Percentiles rank a stretch among this genome's conserved stretches.
These are phyloP conservation scores for Fusarium sambucinum DNA, from an alignment of 2,329 filamentous ascomycete species.

Conservation along the genomic window DNA sequence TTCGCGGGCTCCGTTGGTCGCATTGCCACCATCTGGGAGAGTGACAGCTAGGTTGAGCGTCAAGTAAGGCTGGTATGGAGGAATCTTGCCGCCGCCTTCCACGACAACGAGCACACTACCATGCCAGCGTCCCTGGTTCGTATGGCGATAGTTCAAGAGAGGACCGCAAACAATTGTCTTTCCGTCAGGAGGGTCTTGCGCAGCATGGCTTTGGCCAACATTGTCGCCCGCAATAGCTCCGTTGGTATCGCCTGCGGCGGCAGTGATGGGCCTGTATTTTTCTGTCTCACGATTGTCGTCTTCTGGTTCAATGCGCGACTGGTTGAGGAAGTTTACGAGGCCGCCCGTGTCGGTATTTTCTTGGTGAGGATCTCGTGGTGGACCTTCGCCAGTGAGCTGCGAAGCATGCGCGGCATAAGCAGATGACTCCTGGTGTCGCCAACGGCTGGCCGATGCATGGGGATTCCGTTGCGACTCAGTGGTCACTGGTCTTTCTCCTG, in stretches of 20 bases:
- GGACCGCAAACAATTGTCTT: constrained; percentile 78
- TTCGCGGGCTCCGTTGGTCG: constrained; percentile 54
- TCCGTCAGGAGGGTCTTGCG: constrained; percentile 55
- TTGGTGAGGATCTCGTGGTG: constrained; percentile 50
- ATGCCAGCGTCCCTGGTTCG: constrained; percentile 79
- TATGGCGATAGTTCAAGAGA: constrained; percentile 81
- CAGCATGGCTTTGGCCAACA: constrained; percentile 49
- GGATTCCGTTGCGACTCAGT: constrained; percentile 60
- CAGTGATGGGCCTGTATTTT: constrained; percentile 63
- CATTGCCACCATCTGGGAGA: constrained; percentile 42
- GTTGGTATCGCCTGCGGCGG: constrained; percentile 52
- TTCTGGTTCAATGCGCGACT: constrained; percentile 61
- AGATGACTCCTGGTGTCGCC: constrained; percentile 74
- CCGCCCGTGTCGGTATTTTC: constrained; percentile 60
- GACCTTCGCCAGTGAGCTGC: constrained; percentile 43
- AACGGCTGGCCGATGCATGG: constrained; percentile 67
- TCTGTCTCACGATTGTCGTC: constrained; percentile 50
- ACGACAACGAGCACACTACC: constrained; percentile 89
- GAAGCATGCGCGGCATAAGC: constrained; percentile 65
- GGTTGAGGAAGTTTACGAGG: constrained; percentile 69
- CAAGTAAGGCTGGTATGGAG: constrained; percentile 70
- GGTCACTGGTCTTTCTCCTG: constrained; percentile 39
- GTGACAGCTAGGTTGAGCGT: constrained; percentile 60
- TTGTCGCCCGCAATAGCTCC: constrained; percentile 16
- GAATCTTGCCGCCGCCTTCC: constrained; percentile 73